Conservation (phyloP, 345 rosid species). For the Salix purpurea region DNA sequence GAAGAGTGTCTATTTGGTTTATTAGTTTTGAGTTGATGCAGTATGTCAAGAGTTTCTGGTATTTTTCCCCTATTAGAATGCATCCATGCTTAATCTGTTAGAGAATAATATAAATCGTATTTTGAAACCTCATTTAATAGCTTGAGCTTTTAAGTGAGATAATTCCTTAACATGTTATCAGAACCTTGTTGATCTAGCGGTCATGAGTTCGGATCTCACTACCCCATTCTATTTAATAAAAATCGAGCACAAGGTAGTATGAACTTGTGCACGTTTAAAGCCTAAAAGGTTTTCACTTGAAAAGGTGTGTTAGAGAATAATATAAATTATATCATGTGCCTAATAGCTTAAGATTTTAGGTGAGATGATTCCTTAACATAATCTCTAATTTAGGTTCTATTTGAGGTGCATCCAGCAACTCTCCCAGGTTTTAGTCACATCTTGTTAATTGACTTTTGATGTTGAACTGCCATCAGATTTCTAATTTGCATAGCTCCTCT, state of each 20-base stretch:
- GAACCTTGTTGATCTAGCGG: no score
- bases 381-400: background rate
- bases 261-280: no score
- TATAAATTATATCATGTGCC: no score
- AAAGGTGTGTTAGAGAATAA: no score
- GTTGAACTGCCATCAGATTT: background rate
- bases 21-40: background rate
- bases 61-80: background rate
- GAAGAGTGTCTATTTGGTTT: background rate
- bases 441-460: background rate
- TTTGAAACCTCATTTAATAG: rapidly evolving
- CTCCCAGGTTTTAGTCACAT: background rate
- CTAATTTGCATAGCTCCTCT: background rate
- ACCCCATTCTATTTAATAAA: no score
- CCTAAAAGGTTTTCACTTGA: no score
- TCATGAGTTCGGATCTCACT: no score
- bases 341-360: background rate
- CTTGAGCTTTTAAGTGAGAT: no score
- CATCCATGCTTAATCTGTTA: background rate
- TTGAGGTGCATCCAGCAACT: no score
- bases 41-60: background rate
- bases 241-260: no score
- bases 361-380: background rate
- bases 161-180: no score
- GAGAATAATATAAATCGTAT: no score